Evolutionary conservation across 495 filamentous ascomycete genomes (phyloP).

Genomic region (Aspergillus egyptiacus): DNA sequence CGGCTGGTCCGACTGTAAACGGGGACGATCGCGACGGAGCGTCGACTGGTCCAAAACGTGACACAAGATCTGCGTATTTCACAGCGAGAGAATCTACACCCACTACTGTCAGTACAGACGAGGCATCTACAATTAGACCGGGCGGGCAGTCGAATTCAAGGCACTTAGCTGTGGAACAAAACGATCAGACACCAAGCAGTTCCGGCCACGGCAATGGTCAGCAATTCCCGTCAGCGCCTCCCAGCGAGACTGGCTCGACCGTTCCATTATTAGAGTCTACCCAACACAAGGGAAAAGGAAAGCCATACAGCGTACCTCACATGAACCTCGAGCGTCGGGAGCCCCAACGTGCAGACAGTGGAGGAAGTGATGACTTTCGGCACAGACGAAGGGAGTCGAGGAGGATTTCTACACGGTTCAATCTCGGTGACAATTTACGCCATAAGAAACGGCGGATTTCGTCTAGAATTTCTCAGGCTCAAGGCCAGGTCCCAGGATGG

Average conservation of each 20-base stretch:
- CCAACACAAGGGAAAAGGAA: conserved; percentile 23
- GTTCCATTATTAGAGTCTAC: conserved; percentile 28
- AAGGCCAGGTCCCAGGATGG: conserved; percentile 35
- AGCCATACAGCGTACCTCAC: conserved; percentile 16
- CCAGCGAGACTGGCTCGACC: conserved; percentile 37
- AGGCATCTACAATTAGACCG: background rate
- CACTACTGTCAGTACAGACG: background rate
- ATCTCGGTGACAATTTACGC: conserved; percentile 41
- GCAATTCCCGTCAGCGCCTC: conserved; percentile 20
- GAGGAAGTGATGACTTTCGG: background rate
- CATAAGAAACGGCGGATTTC: conserved; percentile 35
- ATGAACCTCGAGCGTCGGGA: conserved; percentile 30
- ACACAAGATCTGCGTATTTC: conserved; percentile 19
- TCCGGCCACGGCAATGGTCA: conserved; percentile 21
- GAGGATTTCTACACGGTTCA: conserved; percentile 35
- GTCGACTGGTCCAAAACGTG: conserved; percentile 16
- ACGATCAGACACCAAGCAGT: conserved; percentile 16
- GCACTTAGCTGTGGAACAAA: conserved; percentile 1
- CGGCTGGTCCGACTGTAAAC: background rate
- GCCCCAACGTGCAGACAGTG: conserved; percentile 26
- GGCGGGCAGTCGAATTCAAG: background rate
- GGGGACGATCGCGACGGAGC: conserved; percentile 11
- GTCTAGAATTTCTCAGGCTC: conserved; percentile 33
- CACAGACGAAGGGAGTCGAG: conserved; percentile 9
- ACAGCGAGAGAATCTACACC: conserved; percentile 18